Evolutionary conservation across 2,329 filamentous ascomycete species (phyloP).

Genomic region (Talaromyces islandicus): DNA sequence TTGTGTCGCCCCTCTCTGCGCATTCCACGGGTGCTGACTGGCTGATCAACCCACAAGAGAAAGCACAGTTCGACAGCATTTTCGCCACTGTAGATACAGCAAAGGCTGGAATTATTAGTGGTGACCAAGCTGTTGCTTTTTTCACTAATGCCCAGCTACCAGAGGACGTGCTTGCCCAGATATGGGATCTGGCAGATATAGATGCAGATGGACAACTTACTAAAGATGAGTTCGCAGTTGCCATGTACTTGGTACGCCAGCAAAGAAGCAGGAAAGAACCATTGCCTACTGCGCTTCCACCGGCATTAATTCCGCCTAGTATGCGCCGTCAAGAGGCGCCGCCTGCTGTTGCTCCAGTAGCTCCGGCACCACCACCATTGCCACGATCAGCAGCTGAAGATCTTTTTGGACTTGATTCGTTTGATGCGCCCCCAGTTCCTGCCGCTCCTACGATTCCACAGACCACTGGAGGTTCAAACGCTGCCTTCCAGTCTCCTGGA

Average conservation of each 20-base stretch:
- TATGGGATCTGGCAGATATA: constrained; percentile 96
- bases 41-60: constrained; percentile 77
- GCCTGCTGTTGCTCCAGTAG: constrained; percentile 33
- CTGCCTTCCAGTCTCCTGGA: constrained; percentile 50
- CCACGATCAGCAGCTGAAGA: constrained; percentile 86
- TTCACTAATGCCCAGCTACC: constrained; percentile 86
- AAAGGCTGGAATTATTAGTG: constrained; percentile 77
- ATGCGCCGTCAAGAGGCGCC: constrained; percentile 56
- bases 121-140: constrained; percentile 90
- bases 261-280: constrained; percentile 69
- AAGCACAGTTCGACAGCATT: constrained; percentile 78
- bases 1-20: constrained; percentile 45
- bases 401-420: constrained; percentile 82
- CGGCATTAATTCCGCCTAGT: constrained; percentile 77
- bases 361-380: constrained; percentile 34
- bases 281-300: constrained; percentile 70
- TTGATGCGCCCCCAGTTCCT: constrained; percentile 46
- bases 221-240: constrained; percentile 89
- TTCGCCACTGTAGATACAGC: constrained; percentile 78
- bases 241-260: constrained; percentile 93
- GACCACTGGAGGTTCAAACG: constrained; percentile 66
- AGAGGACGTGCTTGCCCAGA: constrained; percentile 83
- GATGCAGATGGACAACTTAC: constrained; percentile 80
- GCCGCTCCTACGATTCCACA: constrained; percentile 58
- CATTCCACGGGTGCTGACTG: constrained; percentile 64